These are phyloP conservation scores for Tricholoma terreum DNA, from an alignment of 768 basidiomycete genomes.

Conservation along the genomic window DNA sequence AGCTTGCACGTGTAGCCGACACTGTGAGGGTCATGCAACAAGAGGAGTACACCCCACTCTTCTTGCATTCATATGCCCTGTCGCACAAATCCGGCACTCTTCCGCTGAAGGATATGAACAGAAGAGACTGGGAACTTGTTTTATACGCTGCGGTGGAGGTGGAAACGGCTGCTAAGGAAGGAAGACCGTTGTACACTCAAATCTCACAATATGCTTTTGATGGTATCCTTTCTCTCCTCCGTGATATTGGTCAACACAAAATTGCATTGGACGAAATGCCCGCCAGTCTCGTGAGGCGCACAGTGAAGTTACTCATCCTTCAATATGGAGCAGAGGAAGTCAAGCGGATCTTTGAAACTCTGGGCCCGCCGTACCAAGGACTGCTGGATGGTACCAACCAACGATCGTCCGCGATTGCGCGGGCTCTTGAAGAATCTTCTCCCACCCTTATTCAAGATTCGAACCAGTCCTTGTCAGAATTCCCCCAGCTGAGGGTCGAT, in stretches of 20 bases:
- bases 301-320: constrained; percentile 24
- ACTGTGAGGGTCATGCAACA: constrained; percentile 31
- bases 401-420: constrained; percentile 18
- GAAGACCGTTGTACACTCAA: constrained; percentile 17
- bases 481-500: constrained; percentile 8
- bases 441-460: constrained; percentile 8
- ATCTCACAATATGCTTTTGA: constrained; percentile 31
- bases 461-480: constrained; percentile 6
- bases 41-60: constrained; percentile 32
- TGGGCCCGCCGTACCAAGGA: constrained; percentile 31
- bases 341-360: constrained; percentile 21
- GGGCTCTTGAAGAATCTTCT: constrained; percentile 12
- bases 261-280: constrained; percentile 30
- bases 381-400: constrained; percentile 21
- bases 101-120: constrained; percentile 26
- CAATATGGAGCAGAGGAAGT: constrained; percentile 24
- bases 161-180: constrained; percentile 28
- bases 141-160: constrained; percentile 38
- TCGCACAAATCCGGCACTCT: constrained; percentile 26
- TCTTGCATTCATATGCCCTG: constrained; percentile 46
- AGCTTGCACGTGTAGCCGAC: constrained; percentile 32
- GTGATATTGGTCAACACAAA: constrained; percentile 32
- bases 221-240: constrained; percentile 42
- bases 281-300: constrained; percentile 19
- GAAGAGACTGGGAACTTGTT: constrained; percentile 46